Conservation (phyloP, 768 basidiomycete species). For the Hypsizygus marmoreus region DNA sequence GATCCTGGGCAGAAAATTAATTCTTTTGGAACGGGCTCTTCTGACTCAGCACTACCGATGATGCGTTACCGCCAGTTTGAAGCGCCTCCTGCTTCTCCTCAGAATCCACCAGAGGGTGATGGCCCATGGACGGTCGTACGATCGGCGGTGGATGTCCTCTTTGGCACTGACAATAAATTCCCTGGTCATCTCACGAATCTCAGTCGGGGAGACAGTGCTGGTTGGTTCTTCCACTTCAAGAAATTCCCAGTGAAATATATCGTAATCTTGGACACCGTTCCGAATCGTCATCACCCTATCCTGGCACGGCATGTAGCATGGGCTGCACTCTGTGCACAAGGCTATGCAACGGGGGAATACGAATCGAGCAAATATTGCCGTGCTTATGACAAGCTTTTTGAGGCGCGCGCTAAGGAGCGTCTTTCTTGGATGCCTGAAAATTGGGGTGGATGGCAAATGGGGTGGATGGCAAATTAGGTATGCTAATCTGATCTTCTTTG, state of each 20-base stretch:
- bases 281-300: slow-evolving; percentile 13
- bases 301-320: slow-evolving; percentile 25
- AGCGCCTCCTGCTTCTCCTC: slow-evolving; percentile 10
- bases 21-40: slow-evolving; percentile 24
- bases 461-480: too few relatives aligned
- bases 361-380: slow-evolving; percentile 9
- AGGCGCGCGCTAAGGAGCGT: slow-evolving; percentile 14
- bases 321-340: slow-evolving; percentile 30
- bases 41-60: too few relatives aligned
- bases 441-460: neutral
- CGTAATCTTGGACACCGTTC: slow-evolving; percentile 24
- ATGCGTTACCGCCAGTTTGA: slow-evolving; percentile 21
- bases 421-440: slow-evolving; percentile 4
- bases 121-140: neutral
- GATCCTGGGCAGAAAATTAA: slow-evolving; percentile 23
- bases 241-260: slow-evolving; percentile 32
- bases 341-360: slow-evolving; percentile 22
- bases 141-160: neutral
- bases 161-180: neutral
- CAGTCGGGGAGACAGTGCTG: slow-evolving; percentile 1
- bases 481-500: too few relatives aligned
- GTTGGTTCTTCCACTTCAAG: slow-evolving; percentile 31
- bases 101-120: neutral
- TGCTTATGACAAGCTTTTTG: slow-evolving; percentile 10
- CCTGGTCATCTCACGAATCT: neutral